Conservation (phyloP, 805 yeast genomes). For the Starmerella apicola region DNA sequence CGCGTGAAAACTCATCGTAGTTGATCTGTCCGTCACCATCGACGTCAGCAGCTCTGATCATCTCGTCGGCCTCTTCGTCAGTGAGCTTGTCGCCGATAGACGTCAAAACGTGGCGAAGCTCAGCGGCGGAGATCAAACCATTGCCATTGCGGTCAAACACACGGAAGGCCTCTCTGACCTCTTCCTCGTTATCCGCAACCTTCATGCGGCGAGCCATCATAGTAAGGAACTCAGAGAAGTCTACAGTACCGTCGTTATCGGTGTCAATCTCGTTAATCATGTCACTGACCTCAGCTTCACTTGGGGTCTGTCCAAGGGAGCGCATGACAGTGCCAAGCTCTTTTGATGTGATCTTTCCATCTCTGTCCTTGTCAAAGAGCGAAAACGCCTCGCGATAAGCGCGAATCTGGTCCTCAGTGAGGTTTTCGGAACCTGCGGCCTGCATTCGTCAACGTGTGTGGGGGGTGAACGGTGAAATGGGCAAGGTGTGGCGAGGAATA, state of each 20-base stretch:
- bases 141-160: slow-evolving; percentile 91
- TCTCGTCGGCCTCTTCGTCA: slow-evolving; percentile 94
- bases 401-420: slow-evolving; percentile 90
- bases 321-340: slow-evolving; percentile 98
- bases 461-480: no score
- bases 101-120: slow-evolving; percentile 89
- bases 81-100: slow-evolving; percentile 93
- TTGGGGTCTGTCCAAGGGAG: slow-evolving; percentile 94
- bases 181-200: slow-evolving; percentile 95
- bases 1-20: slow-evolving; percentile 89
- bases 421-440: slow-evolving; percentile 74
- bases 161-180: slow-evolving; percentile 92
- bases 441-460: no score
- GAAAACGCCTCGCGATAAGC: slow-evolving; percentile 98
- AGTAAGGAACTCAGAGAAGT: slow-evolving; percentile 70
- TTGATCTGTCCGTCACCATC: slow-evolving; percentile 92
- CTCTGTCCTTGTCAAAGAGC: slow-evolving; percentile 90
- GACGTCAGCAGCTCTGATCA: slow-evolving; percentile 90
- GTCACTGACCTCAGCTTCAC: slow-evolving; percentile 90
- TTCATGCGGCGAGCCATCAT: slow-evolving; percentile 89
- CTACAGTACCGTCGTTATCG: slow-evolving; percentile 84
- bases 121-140: slow-evolving; percentile 93
- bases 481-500: no score
- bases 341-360: slow-evolving; percentile 86
- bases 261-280: slow-evolving; percentile 95